Conservation (phyloP, 2,329 filamentous ascomycete genomes). For the Trichoderma sp. region DNA sequence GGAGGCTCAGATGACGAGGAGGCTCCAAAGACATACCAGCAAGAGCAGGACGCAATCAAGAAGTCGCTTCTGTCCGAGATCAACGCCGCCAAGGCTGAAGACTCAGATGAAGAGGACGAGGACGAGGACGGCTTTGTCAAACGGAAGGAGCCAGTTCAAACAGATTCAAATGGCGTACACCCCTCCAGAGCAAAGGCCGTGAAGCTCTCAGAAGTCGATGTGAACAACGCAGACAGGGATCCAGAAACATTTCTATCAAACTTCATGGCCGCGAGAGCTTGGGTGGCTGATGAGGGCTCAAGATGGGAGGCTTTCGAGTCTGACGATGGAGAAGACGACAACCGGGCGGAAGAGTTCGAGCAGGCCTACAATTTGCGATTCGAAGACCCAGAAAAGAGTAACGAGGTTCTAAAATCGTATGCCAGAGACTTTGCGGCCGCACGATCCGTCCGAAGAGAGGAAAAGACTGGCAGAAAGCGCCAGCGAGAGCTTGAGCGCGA, state of each 20-base stretch:
- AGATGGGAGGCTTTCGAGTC: conserved; percentile 83
- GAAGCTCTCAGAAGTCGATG: conserved; percentile 57
- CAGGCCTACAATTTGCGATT: conserved; percentile 94
- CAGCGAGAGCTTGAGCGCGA: conserved; percentile 74
- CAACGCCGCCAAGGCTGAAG: conserved; percentile 56
- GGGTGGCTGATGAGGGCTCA: conserved; percentile 67
- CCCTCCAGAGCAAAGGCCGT: conserved; percentile 49
- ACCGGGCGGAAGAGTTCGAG: conserved; percentile 82
- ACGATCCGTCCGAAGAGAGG: conserved; percentile 82
- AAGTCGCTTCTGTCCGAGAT: conserved; percentile 75
- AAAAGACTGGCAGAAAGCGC: conserved; percentile 71
- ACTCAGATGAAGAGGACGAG: conserved; percentile 46
- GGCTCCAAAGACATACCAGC: conserved; percentile 67
- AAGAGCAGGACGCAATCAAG: conserved; percentile 85
- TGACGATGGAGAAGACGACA: conserved; percentile 81
- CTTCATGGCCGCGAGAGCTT: conserved; percentile 88
- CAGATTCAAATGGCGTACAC: conserved; percentile 48
- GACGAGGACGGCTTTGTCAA: conserved; percentile 69
- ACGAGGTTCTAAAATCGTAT: conserved; percentile 84
- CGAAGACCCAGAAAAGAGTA: conserved; percentile 83
- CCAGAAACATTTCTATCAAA: conserved; percentile 93
- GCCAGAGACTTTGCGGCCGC: conserved; percentile 79
- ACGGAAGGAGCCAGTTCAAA: conserved; percentile 56
- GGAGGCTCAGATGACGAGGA: conserved; percentile 58
- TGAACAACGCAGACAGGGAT: conserved; percentile 77